phyloP scores from a whole-genome alignment of 1,284 basidiomycete genomes.

The Sporisorium exsertum region DNA sequence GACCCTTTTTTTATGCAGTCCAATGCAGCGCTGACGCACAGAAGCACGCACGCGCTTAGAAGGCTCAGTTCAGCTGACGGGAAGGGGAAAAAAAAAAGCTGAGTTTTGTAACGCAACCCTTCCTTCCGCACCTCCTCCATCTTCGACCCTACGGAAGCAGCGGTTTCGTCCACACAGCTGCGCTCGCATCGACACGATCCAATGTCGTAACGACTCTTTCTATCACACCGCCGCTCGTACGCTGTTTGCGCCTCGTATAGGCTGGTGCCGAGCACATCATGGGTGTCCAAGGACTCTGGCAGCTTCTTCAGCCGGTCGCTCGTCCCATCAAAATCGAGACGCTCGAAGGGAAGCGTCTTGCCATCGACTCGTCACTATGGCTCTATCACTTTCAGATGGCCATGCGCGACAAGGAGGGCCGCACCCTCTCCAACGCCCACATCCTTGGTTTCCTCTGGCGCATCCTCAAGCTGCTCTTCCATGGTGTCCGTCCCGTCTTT shows the following conservation, averaged over 20 bases:
- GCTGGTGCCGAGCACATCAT: conserved; percentile 27
- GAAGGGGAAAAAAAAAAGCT: conserved; percentile 7
- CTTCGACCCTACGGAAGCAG: neutral
- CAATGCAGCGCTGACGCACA: neutral
- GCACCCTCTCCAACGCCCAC: conserved; percentile 90
- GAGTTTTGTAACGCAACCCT: conserved; percentile 6
- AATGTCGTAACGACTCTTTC: conserved; percentile 1
- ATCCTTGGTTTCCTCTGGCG: conserved; percentile 85
- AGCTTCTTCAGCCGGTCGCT: conserved; percentile 68
- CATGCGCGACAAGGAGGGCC: conserved; percentile 96
- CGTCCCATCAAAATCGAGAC: conserved; percentile 69
- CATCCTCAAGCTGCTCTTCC: conserved; percentile 93
- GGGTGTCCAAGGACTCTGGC: conserved; percentile 69
- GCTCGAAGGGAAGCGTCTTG: conserved; percentile 68
- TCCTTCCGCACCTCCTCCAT: neutral
- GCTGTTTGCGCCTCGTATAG: neutral
- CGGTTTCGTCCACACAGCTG: neutral
- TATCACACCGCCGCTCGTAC: neutral
- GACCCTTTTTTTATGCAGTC: conserved; percentile 7
- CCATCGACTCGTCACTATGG: conserved; percentile 98
- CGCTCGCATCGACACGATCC: neutral
- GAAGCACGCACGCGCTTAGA: neutral
- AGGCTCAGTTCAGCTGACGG: conserved; percentile 10
- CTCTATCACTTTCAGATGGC: conserved; percentile 85
- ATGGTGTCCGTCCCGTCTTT: conserved; percentile 83